These are phyloP conservation scores for Laetiporus sulphureus DNA, from an alignment of 1,284 basidiomycete species.

Conservation along the genomic window DNA sequence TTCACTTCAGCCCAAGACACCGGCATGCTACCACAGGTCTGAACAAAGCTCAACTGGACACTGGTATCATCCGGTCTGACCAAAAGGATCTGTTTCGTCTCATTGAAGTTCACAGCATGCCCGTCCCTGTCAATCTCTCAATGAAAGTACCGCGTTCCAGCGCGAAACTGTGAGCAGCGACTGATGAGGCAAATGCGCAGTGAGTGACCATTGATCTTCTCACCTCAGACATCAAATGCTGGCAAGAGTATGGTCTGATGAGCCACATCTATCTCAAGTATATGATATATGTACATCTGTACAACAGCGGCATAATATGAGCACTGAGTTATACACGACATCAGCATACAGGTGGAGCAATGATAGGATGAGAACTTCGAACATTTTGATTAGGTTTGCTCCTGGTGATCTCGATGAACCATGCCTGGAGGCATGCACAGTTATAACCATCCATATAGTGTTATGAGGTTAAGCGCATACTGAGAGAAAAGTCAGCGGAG, in stretches of 20 bases:
- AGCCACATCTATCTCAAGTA: too few species aligned
- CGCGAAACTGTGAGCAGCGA: conserved; percentile 87
- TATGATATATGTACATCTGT: conserved; percentile 81
- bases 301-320: conserved; percentile 89
- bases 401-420: conserved; percentile 58
- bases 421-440: conserved; percentile 66
- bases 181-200: conserved; percentile 88
- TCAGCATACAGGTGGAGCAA: not conserved
- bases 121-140: conserved; percentile 87
- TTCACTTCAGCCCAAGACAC: conserved; percentile 98
- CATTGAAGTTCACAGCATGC: conserved; percentile 88
- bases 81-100: conserved; percentile 88
- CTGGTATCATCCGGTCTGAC: conserved; percentile 52
- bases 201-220: conserved; percentile 72
- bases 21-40: conserved; percentile 91
- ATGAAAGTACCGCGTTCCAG: conserved; percentile 96
- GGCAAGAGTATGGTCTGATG: conserved; percentile 8
- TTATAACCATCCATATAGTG: too few species aligned
- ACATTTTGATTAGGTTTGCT: conserved; percentile 54
- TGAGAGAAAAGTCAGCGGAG: conserved; percentile 25
- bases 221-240: conserved; percentile 87
- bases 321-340: conserved; percentile 54
- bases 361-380: conserved; percentile 22
- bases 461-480: conserved; percentile 89
- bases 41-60: conserved; percentile 78